Evolutionary conservation across 106 monocot genomes (phyloP).

Genomic region (Acorus calamus): DNA sequence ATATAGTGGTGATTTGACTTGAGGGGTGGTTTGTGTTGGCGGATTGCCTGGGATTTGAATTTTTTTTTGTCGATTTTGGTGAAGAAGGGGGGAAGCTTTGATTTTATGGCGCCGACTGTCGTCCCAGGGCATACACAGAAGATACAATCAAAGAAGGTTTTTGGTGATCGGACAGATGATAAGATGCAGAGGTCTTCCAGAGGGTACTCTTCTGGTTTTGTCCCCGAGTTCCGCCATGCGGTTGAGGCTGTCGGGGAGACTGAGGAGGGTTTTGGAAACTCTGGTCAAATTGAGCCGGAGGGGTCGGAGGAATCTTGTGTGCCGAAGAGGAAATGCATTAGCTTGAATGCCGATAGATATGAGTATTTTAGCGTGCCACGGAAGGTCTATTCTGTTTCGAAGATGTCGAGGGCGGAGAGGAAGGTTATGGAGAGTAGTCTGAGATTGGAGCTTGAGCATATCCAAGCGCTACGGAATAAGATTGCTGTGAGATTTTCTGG

Average conservation of each 20-base stretch:
- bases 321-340: slow-evolving; percentile 65
- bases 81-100: too few species aligned
- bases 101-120: slow-evolving; percentile 35
- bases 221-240: slow-evolving; percentile 56
- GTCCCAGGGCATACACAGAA: slow-evolving; percentile 23
- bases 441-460: slow-evolving; percentile 53
- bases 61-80: too few species aligned
- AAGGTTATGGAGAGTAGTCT: slow-evolving; percentile 40
- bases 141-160: slow-evolving; percentile 14
- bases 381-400: slow-evolving; percentile 43
- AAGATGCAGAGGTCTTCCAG: slow-evolving; percentile 47
- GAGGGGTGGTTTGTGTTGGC: too few species aligned
- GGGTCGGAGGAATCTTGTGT: slow-evolving; percentile 50
- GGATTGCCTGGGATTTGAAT: too few species aligned
- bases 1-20: too few species aligned
- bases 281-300: slow-evolving; percentile 25
- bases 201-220: slow-evolving; percentile 33
- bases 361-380: slow-evolving; percentile 41
- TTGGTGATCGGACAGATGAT: slow-evolving; percentile 25
- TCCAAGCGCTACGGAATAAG: slow-evolving; percentile 48
- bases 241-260: slow-evolving; percentile 76
- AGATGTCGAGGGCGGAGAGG: slow-evolving; percentile 35
- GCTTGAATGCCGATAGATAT: slow-evolving; percentile 30
- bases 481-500: slow-evolving; percentile 12
- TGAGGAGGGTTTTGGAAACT: slow-evolving; percentile 47